These are phyloP conservation scores for Colletotrichum lupini DNA, from an alignment of 2,329 filamentous ascomycete species.

Conservation along the genomic window DNA sequence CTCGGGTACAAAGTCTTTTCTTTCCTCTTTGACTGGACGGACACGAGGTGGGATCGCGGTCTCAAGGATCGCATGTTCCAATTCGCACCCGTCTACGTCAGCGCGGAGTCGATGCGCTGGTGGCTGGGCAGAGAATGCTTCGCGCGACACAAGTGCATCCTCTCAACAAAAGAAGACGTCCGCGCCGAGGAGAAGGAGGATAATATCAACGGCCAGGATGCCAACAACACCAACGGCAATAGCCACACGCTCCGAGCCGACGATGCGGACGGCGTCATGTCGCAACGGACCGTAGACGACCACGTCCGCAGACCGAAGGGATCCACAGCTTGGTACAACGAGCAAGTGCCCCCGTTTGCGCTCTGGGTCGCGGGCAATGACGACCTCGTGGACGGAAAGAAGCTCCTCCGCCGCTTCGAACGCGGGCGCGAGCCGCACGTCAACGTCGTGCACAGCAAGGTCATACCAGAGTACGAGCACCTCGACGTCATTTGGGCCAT, in stretches of 20 bases:
- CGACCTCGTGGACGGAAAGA: conserved; percentile 83
- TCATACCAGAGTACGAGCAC: conserved; percentile 91
- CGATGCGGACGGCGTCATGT: conserved; percentile 44
- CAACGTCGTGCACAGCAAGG: conserved; percentile 80
- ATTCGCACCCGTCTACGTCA: conserved; percentile 91
- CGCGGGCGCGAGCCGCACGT: conserved; percentile 85
- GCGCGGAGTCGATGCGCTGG: conserved; percentile 92
- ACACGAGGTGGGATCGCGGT: conserved; percentile 84
- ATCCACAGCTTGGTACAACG: conserved; percentile 82
- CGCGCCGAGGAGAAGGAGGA: conserved; percentile 71
- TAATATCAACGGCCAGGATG: conserved; percentile 51
- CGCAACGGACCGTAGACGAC: conserved; percentile 40
- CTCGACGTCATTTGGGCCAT: conserved; percentile 96
- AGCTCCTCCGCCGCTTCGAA: conserved; percentile 79
- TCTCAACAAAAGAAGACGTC: conserved; percentile 79
- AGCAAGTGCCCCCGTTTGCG: conserved; percentile 82
- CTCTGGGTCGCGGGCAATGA: conserved; percentile 90
- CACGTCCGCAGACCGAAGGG: conserved; percentile 56
- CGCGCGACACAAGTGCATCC: conserved; percentile 81
- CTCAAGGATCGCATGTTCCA: conserved; percentile 88
- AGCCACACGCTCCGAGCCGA: conserved; percentile 42
- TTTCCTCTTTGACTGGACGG: conserved; percentile 90
- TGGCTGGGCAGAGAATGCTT: conserved; percentile 93
- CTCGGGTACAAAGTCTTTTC: conserved; percentile 91
- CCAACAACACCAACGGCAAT: conserved; percentile 51